Evolutionary conservation across 306 rosid genomes (phyloP), one percentile per base, ranked within the genome.

Genomic region (Fragaria iinumae): DNA sequence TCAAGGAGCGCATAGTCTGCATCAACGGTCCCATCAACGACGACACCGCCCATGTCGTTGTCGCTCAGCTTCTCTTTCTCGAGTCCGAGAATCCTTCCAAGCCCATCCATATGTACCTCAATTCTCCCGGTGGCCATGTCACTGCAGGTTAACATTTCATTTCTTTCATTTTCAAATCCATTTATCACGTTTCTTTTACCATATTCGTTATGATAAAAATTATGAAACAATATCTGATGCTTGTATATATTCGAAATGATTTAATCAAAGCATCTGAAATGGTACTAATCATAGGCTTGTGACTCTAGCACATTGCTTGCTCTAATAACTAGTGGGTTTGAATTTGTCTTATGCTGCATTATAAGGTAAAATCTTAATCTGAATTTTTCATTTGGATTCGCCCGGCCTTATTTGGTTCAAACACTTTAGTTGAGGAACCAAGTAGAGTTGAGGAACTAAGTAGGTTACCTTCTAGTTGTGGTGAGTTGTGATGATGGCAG

Each of bases 91-190:
- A 95, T 79, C 97, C 99, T 4, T 89, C 97, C 71, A 95, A 89
- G 80, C 97, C 99, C 69, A 92, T 92, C 78, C 44, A 90, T 60
- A 89, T 95, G 92, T 95, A 95, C 77, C 89, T 95, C 83, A 95
- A 95, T 49, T 95, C 99, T 53, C 99, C 99, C 16, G 99, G 99
- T 47, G 99, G 99, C 48, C 96, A 95, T 2, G 97, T 95, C 78
- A 89, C 97, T 8, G 99, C 99, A 66, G 99, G 99, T 90, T 23
- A 43, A 43, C 29, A 4, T 32, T 48, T 57, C 34, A 1, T 21
- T 23, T 23, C 34, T 23, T 21, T 23, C 1, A 20, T 17, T n/a
- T 6, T 8, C 27, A 17, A 7, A 50, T 50, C 17, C 29, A 23
- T 49, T 23, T 17, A 12, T 6, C 8, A 17, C 34, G 41, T 53